Evolutionary conservation across 1,284 basidiomycete genomes (phyloP).

Genomic region (Microbotryum intermedium): DNA sequence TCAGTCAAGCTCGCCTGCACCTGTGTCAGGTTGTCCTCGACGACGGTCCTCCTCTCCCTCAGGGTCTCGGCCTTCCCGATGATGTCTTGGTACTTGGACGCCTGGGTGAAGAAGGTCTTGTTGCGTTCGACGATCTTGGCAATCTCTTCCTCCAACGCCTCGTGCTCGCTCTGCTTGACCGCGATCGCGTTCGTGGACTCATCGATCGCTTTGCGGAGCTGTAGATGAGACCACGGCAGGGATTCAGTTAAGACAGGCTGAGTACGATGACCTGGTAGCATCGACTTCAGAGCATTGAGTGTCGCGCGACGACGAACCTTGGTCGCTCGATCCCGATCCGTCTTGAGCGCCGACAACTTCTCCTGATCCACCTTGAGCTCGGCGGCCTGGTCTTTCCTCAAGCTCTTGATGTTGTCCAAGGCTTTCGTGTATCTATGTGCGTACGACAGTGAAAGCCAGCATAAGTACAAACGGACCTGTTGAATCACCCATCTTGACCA

Average conservation of each 20-base stretch:
- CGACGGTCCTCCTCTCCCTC: slow-evolving; percentile 58
- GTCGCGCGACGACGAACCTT: slow-evolving; percentile 44
- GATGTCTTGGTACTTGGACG: slow-evolving; percentile 73
- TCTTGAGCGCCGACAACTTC: slow-evolving; percentile 65
- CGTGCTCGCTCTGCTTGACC: slow-evolving; percentile 64
- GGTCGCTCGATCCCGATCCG: slow-evolving; percentile 79
- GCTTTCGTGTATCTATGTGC: slow-evolving; percentile 81
- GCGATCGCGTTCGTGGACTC: slow-evolving; percentile 57
- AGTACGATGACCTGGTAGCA: neutral
- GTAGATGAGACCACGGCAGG: slow-evolving; percentile 24
- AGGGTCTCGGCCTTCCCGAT: slow-evolving; percentile 65
- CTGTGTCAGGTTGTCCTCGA: slow-evolving; percentile 54
- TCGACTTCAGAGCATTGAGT: neutral
- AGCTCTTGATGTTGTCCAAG: slow-evolving; percentile 77
- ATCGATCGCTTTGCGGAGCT: slow-evolving; percentile 60
- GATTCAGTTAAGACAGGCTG: slow-evolving; percentile 28
- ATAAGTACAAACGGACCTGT: neutral
- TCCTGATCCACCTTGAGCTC: slow-evolving; percentile 93
- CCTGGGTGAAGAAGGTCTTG: slow-evolving; percentile 62
- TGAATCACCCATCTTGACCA: slow-evolving; percentile 2
- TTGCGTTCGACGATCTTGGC: slow-evolving; percentile 64
- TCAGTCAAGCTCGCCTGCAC: slow-evolving; percentile 52
- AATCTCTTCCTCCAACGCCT: slow-evolving; percentile 60
- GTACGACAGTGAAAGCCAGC: neutral
- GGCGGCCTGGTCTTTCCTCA: slow-evolving; percentile 79